Evolutionary conservation across 2,329 filamentous ascomycete species (phyloP).

Genomic region (Ceratocystis colombiana): DNA sequence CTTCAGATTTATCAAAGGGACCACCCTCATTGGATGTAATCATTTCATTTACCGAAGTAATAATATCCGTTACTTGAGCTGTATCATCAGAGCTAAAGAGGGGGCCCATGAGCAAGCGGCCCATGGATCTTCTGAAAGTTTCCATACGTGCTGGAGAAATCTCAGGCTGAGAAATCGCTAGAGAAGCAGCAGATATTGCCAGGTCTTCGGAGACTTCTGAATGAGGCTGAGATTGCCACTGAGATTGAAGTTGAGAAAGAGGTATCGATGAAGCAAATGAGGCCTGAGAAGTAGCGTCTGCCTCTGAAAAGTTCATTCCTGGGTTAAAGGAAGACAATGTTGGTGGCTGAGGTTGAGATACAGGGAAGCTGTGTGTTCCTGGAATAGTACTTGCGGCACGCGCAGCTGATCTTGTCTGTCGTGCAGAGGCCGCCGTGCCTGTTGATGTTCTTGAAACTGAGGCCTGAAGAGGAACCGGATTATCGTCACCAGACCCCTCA

Average conservation of each 20-base stretch:
- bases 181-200: conserved; percentile 33
- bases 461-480: background rate
- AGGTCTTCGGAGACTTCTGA: conserved; percentile 37
- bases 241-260: conserved; percentile 53
- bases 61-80: conserved; percentile 62
- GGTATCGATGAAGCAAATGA: conserved; percentile 74
- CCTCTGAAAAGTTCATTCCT: background rate
- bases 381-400: conserved; percentile 32
- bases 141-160: conserved; percentile 55
- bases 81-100: conserved; percentile 76
- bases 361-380: conserved; percentile 7
- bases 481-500: conserved; percentile 41
- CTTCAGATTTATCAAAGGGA: conserved; percentile 62
- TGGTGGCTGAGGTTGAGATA: conserved; percentile 26
- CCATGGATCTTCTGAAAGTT: conserved; percentile 69
- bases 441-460: conserved; percentile 37
- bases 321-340: conserved; percentile 3
- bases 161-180: conserved; percentile 37
- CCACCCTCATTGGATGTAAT: conserved; percentile 45
- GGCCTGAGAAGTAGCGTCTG: conserved; percentile 33
- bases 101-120: conserved; percentile 67
- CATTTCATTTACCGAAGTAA: conserved; percentile 68
- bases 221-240: conserved; percentile 18
- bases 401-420: conserved; percentile 28
- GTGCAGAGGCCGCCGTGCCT: conserved; percentile 20